A percentile compares a stretch with the other conserved stretches of the same genome.
Conservation (phyloP, 345 rosid species). For the Eucalyptus sp. region DNA sequence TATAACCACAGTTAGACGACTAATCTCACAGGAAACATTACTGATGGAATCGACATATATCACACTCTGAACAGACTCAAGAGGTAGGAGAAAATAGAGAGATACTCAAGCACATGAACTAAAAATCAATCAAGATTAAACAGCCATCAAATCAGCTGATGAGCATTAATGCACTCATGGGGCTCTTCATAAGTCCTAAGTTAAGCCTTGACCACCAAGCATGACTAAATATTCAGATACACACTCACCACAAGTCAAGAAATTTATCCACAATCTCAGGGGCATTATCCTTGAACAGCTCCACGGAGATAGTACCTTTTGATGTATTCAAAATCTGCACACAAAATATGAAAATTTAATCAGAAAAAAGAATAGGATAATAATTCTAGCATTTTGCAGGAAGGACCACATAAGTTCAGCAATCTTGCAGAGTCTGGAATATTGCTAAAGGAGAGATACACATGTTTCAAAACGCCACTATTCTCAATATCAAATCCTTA, state of each 20-base stretch:
- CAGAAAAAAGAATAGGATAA: neutral
- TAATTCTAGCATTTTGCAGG: neutral
- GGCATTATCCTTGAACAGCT: conserved; percentile 62
- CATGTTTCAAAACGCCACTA: neutral
- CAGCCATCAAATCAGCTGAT: neutral
- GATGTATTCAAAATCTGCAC: conserved; percentile 68
- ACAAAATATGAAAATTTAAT: neutral
- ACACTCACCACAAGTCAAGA: conserved; percentile 57
- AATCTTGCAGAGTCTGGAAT: neutral
- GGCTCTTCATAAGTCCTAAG: neutral
- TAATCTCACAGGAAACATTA: neutral
- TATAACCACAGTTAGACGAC: neutral
- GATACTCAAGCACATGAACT: neutral
- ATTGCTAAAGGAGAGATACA: neutral
- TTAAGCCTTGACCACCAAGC: neutral
- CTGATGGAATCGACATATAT: neutral
- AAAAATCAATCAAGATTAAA: neutral
- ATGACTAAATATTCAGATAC: neutral
- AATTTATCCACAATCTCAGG: conserved; percentile 74
- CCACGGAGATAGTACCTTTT: conserved; percentile 57
- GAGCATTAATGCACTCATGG: neutral
- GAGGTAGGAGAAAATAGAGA: neutral
- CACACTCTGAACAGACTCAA: neutral
- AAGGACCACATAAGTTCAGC: neutral
- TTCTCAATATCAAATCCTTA: neutral